These are phyloP conservation scores for Silybum marianum DNA, from an alignment of 129 eudicot species.

Conservation along the genomic window DNA sequence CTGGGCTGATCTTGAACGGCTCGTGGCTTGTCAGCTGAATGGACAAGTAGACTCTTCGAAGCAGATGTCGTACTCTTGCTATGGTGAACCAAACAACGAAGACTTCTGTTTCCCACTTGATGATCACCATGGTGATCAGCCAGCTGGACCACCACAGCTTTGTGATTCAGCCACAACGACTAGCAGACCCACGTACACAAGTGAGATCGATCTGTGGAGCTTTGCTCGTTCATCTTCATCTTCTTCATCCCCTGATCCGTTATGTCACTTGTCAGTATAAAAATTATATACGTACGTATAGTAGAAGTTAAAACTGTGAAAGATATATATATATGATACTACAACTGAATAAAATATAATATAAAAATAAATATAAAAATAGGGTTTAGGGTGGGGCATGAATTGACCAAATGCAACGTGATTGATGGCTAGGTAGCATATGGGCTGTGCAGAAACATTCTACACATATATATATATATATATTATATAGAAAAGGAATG, in stretches of 20 bases:
- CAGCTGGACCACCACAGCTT: constrained; percentile 7
- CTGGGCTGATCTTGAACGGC: constrained; percentile 58
- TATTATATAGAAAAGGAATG: constrained; percentile 32
- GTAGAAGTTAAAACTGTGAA: not conserved
- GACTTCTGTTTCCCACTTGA: constrained; percentile 43
- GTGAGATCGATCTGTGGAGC: constrained; percentile 58
- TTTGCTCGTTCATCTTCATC: constrained; percentile 43
- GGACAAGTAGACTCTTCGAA: constrained; percentile 44
- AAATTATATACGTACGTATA: not conserved
- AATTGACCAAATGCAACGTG: constrained; percentile 27
- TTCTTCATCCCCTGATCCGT: constrained; percentile 50
- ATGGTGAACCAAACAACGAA: constrained; percentile 28
- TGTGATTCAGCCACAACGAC: constrained; percentile 21
- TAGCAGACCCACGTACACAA: constrained; percentile 23
- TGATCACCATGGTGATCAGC: constrained; percentile 32
- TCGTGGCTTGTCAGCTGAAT: constrained; percentile 56
- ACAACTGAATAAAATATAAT: not conserved
- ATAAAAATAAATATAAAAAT: not conserved
- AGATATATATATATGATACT: not conserved
- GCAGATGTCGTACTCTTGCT: constrained; percentile 29
- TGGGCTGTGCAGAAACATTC: constrained; percentile 25
- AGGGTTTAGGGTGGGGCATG: constrained; percentile 31
- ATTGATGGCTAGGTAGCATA: constrained; percentile 31
- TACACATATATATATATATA: constrained; percentile 20
- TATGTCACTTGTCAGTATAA: constrained; percentile 61